A percentile compares a stretch with the other conserved stretches of the same genome.
Conservation (phyloP, 163 green algal genomes). For the Volvox carteri region DNA sequence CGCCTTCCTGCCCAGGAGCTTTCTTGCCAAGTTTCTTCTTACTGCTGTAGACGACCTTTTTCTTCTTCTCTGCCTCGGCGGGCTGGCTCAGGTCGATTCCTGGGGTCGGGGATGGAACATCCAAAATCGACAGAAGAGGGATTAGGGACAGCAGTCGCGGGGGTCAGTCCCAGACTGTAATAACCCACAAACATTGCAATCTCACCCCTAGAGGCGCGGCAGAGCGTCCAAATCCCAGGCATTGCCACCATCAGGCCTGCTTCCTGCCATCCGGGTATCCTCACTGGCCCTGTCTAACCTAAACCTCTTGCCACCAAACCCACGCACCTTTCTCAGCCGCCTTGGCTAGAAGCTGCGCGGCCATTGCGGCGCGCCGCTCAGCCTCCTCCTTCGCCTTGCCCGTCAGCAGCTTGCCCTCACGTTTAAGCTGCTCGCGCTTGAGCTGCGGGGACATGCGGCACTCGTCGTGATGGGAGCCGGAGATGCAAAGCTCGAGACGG, state of each 20-base stretch:
- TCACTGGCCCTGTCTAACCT: too few species aligned
- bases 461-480: too few species aligned
- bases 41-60: conserved; percentile 84
- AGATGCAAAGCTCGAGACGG: too few species aligned
- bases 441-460: neutral
- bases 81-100: conserved; percentile 47
- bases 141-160: too few species aligned
- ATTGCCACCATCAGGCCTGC: too few species aligned
- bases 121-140: too few species aligned
- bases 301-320: too few species aligned
- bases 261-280: too few species aligned
- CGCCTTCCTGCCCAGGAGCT: conserved; percentile 26
- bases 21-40: conserved; percentile 83
- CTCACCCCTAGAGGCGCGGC: too few species aligned
- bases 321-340: conserved; percentile 70
- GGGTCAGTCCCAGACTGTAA: too few species aligned
- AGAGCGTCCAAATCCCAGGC: too few species aligned
- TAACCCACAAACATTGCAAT: too few species aligned
- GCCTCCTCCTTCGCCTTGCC: conserved; percentile 94
- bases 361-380: conserved; percentile 85
- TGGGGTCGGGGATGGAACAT: neutral
- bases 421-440: conserved; percentile 86
- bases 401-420: conserved; percentile 92
- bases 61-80: conserved; percentile 42
- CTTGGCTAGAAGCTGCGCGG: conserved; percentile 91